Evolutionary conservation across 768 basidiomycete species (phyloP).

Genomic region (Leucosporidium creatinivorum): DNA sequence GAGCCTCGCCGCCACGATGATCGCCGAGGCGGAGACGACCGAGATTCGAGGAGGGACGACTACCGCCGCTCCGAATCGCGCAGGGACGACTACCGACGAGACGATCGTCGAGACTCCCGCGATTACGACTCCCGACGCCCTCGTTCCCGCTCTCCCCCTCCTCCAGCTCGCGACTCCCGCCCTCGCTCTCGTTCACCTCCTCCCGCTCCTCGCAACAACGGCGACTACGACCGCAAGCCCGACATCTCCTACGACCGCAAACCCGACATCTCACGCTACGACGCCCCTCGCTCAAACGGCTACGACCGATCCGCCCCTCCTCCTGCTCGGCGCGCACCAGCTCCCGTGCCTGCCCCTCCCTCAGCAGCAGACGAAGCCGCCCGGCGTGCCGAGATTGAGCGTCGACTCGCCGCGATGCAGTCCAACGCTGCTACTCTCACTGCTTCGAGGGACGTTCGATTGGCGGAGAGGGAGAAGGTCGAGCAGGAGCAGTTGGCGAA

Average conservation of each 20-base stretch:
- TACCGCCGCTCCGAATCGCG: conserved; percentile 34
- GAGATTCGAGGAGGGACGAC: conserved; percentile 24
- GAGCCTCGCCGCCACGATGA: conserved; percentile 9
- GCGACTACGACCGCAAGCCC: conserved; percentile 29
- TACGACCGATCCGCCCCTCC: conserved; percentile 37
- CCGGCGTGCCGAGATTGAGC: conserved; percentile 56
- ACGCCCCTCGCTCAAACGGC: conserved; percentile 35
- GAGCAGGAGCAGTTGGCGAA: conserved; percentile 71
- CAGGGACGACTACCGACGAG: conserved; percentile 40
- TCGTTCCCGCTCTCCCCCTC: conserved; percentile 34
- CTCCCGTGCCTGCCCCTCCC: conserved; percentile 41
- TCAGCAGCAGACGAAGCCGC: conserved; percentile 34
- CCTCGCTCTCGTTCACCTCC: conserved; percentile 29
- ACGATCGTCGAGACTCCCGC: conserved; percentile 41
- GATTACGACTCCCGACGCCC: conserved; percentile 42
- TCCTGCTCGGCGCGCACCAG: conserved; percentile 28
- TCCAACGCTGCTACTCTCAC: conserved; percentile 61
- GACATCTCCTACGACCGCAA: conserved; percentile 32
- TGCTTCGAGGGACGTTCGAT: conserved; percentile 61
- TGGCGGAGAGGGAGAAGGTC: conserved; percentile 60
- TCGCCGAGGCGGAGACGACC: conserved; percentile 33
- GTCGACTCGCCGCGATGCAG: conserved; percentile 85
- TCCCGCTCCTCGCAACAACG: conserved; percentile 20
- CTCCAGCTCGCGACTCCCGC: neutral
- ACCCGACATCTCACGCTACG: conserved; percentile 11